Base-by-base conservation (phyloP, 2,329 filamentous ascomycete genomes). In the Fusarium sp. region DNA sequence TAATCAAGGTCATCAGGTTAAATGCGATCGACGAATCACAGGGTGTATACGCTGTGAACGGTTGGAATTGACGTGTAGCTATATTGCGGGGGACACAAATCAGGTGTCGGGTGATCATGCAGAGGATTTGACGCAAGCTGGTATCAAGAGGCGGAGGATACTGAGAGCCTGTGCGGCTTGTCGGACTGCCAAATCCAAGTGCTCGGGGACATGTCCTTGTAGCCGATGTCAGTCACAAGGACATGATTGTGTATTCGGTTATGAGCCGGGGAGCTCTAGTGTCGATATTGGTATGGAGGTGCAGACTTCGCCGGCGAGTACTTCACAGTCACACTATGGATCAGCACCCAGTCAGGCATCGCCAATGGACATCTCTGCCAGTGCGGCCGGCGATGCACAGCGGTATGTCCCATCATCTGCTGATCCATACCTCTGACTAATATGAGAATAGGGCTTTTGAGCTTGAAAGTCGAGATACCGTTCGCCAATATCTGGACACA, bases 131-230 rank as follows among this genome's bases (percentile, higher is more conserved):
- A 80, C 78, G 0, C 71, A 80, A 36, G 78, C 79, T 3, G 79
- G 79, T 3, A 78, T 74, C 35, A 78, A 77, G 64, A 68, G 79
- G 7, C 70, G 77, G 3, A 69, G 79, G 0, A 73, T 72, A 2
- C 63, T 67, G 1, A 65, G 65, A 13, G 82, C 82, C 11, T 83
- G 82, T 59, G 62, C 74, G 6, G 57, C 72, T n/a, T 83, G 82
- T 68, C 77, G 82, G 7, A 71, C 65, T 39, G 76, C 78, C 18
- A 83, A 83, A 59, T 75, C 78, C 1, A 82, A 80, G 38, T 83
- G 82, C 60, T 81, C 78, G 1, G 82, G 82, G 3, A 72, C 50
- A 2, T 55, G 71, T 15, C 81, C 81, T 13, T 83, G 81, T 26
- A 42, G 35, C 30, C 72, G 80, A 62, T 83, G 81, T 63, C 68